Evolutionary conservation across 106 monocot genomes (phyloP), one percentile per base, ranked within the genome.

Genomic region (Narthecium ossifragum): DNA sequence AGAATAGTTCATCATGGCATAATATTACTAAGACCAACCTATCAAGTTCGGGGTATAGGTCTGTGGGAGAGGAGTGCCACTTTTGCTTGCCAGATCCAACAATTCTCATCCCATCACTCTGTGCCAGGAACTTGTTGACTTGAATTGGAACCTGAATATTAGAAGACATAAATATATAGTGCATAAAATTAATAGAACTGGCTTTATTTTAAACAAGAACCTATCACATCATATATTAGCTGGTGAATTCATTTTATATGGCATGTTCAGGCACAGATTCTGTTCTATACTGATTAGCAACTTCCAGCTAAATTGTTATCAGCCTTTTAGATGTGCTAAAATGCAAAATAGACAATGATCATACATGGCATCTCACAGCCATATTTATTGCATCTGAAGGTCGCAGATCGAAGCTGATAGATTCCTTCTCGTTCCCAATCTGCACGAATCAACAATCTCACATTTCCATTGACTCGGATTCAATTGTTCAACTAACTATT

Each of bases 301-400:
- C n/a, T n/a, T n/a, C n/a, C n/a, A n/a, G n/a, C n/a, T n/a, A n/a
- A n/a, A n/a, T n/a, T n/a, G n/a, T n/a, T n/a, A n/a, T n/a, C n/a
- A n/a, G n/a, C n/a, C n/a, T 26, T 34, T 17, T 36, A 36, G 36
- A 36, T 4, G 0, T 48, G 53, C 43, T 26, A 28, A 31, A 3
- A 36, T 25, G 24, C n/a, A 43, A 57, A 38, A 43, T 12, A 51
- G 31, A 8, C 21, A 48, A 2, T 43, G 40, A 49, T n/a, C 52
- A 73, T 38, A 92, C 92, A 81, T 92, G 81, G 79, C 88, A 88
- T 41, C 88, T 73, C 20, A 92, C 88, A 45, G 88, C 92, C 45
- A 92, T 81, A 68, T 92, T 92, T 13, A 92, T 92, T 23, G 92
- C 92, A 76, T 92, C 92, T 31, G 92, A 92, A 50, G 92, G 92